Percentiles rank a stretch among this genome's conserved stretches.
These are phyloP conservation scores for Paecilomyces niveus DNA, from an alignment of 2,329 filamentous ascomycete genomes.

Conservation along the genomic window DNA sequence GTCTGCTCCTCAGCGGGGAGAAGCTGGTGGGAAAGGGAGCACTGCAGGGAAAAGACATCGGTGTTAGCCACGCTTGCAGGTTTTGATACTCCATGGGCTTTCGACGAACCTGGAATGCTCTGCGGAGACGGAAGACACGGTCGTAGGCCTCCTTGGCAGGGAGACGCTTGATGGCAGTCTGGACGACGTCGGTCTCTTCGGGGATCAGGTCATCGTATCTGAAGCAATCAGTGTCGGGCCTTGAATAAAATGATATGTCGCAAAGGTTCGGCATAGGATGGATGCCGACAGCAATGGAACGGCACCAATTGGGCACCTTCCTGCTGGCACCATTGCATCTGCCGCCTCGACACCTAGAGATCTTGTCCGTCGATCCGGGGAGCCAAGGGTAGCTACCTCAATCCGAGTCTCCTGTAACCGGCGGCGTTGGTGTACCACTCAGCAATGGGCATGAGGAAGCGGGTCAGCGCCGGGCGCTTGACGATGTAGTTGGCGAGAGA, in stretches of 20 bases:
- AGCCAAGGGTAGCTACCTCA: constrained; percentile 60
- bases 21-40: constrained; percentile 59
- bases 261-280: background rate
- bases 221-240: constrained; percentile 8
- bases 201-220: constrained; percentile 93
- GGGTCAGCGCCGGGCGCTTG: constrained; percentile 79
- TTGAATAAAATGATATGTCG: background rate
- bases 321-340: background rate
- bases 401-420: constrained; percentile 87
- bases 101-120: constrained; percentile 72
- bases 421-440: constrained; percentile 84
- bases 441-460: constrained; percentile 71
- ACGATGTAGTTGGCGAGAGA: constrained; percentile 69
- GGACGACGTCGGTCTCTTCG: constrained; percentile 83
- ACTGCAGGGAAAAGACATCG: constrained; percentile 37
- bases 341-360: background rate
- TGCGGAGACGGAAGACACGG: constrained; percentile 92
- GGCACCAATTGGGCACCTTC: background rate
- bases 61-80: constrained; percentile 5
- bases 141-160: constrained; percentile 88
- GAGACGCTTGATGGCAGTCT: constrained; percentile 84
- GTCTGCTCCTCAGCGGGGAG: constrained; percentile 60
- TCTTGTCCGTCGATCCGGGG: constrained; percentile 1
- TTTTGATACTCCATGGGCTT: background rate
- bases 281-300: background rate